Conservation (phyloP, 176 grass and related monocot genomes). For the Musa itinerans region DNA sequence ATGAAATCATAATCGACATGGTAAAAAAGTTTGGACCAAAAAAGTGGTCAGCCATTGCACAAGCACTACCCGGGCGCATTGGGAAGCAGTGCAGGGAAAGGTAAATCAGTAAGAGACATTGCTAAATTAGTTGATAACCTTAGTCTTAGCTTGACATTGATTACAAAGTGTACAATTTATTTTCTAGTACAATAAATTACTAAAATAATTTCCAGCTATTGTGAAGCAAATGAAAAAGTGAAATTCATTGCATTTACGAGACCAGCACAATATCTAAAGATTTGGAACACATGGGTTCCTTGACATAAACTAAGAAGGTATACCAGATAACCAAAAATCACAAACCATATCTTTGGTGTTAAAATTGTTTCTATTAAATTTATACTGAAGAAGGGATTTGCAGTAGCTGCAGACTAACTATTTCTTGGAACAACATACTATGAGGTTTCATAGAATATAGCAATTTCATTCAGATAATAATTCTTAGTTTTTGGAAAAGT, state of each 20-base stretch:
- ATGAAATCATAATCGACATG: constrained; percentile 52
- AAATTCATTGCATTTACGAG: not conserved
- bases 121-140: not conserved
- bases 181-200: no score
- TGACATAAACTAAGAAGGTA: not conserved
- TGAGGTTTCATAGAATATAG: not conserved
- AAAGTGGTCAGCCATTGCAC: constrained; percentile 42
- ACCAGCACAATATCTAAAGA: not conserved
- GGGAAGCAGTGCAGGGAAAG: constrained; percentile 42
- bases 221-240: not conserved
- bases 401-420: not conserved
- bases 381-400: not conserved
- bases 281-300: not conserved
- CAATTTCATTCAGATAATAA: not conserved
- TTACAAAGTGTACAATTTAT: no score
- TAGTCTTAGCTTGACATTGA: no score
- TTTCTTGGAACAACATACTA: not conserved
- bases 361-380: not conserved
- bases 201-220: not conserved
- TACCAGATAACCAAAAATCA: not conserved
- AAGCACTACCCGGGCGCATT: constrained; percentile 43
- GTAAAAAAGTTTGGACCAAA: constrained; percentile 39
- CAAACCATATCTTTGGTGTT: not conserved
- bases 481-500: not conserved
- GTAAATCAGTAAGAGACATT: constrained; percentile 18